Percentiles rank a stretch among this genome's conserved stretches.
phyloP scores from a whole-genome alignment of 495 filamentous ascomycete species.

The Saxophila tyrrhenica region DNA sequence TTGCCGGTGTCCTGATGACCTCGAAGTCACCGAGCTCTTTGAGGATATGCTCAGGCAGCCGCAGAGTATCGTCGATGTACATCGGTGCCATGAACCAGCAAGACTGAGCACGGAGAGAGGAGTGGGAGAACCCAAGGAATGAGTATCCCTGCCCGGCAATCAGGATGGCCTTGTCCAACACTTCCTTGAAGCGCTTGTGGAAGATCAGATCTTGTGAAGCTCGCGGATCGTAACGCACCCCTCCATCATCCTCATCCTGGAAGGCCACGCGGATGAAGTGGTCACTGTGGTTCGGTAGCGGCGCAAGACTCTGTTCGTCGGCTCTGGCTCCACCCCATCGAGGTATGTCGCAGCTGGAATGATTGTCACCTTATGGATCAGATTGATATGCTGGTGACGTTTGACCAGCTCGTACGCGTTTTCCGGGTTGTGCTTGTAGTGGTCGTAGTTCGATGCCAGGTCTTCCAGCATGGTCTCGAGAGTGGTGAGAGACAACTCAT shows the following conservation, averaged over 20 bases:
- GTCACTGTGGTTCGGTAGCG: conserved; percentile 51
- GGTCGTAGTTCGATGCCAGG: conserved; percentile 29
- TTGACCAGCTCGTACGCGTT: conserved; percentile 21
- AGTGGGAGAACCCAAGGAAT: conserved; percentile 76
- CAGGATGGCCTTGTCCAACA: conserved; percentile 44
- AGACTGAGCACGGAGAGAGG: conserved; percentile 55
- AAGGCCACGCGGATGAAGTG: conserved; percentile 63
- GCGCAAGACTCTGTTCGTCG: conserved; percentile 62
- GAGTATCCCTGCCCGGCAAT: conserved; percentile 53
- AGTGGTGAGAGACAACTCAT: conserved; percentile 30
- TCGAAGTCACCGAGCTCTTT: conserved; percentile 52
- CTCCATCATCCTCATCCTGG: conserved; percentile 59
- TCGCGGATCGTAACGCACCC: conserved; percentile 44
- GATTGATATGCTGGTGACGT: conserved; percentile 28
- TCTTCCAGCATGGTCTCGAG: conserved; percentile 36
- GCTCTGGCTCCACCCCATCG: conserved; percentile 57
- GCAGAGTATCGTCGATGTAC: conserved; percentile 25
- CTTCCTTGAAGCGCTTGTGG: conserved; percentile 42
- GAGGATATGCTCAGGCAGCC: conserved; percentile 44
- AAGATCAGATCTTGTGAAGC: conserved; percentile 45
- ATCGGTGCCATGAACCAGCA: conserved; percentile 71
- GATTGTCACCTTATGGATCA: conserved; percentile 50
- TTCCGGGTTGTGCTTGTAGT: conserved; percentile 10
- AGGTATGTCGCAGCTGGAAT: conserved; percentile 60
- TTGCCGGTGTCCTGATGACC: conserved; percentile 52